Conservation (phyloP, 139 green algal species). For the Medakamo hakoo region DNA sequence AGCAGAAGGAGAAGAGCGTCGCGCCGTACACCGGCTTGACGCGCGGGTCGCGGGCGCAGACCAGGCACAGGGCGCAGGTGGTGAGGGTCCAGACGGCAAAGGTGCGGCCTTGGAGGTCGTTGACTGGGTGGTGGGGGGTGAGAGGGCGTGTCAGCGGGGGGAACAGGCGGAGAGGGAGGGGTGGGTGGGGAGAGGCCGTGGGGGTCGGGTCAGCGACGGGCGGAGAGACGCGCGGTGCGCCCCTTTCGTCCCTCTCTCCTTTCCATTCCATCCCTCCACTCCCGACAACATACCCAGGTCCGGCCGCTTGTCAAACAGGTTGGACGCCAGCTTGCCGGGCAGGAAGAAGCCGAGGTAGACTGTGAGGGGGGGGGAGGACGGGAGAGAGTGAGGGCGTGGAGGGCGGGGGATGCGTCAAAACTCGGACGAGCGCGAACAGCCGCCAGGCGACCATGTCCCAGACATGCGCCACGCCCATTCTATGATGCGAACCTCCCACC, state of each 20-base stretch:
- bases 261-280: neutral
- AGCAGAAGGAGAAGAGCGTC: constrained; percentile 59
- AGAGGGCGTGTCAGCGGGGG: constrained; percentile 1
- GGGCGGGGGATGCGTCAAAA: no score
- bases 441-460: neutral
- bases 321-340: constrained; percentile 34
- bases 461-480: no score
- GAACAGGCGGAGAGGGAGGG: neutral
- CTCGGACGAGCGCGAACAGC: neutral
- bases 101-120: constrained; percentile 48
- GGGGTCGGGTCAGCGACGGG: neutral
- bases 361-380: constrained; percentile 14
- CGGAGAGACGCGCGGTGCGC: no score
- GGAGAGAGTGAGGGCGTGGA: neutral
- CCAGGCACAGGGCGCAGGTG: constrained; percentile 61
- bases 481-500: neutral
- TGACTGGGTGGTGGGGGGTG: constrained; percentile 34
- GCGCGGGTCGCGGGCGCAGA: constrained; percentile 51
- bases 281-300: constrained; percentile 35
- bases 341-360: constrained; percentile 56
- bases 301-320: constrained; percentile 48
- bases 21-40: constrained; percentile 55
- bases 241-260: no score
- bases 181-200: neutral
- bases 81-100: constrained; percentile 70